These are phyloP conservation scores for Cladosporium cucumerinum DNA, from an alignment of 2,329 filamentous ascomycete genomes.

Conservation along the genomic window DNA sequence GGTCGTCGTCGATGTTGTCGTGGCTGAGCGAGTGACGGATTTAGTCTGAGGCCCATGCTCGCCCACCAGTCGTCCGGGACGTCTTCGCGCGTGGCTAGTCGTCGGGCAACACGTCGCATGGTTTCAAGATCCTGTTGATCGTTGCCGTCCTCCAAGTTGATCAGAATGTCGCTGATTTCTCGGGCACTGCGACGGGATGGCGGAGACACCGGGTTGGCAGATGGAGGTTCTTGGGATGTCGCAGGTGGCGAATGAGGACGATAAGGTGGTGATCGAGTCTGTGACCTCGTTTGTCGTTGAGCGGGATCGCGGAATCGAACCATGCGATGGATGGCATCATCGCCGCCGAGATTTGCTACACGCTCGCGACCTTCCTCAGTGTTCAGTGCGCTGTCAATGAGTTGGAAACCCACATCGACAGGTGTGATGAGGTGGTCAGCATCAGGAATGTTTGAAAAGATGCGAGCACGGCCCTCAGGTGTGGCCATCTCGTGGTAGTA, in stretches of 20 bases:
- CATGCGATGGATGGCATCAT: conserved; percentile 3
- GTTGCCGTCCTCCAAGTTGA: conserved; percentile 21
- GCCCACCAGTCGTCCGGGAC: conserved; percentile 81
- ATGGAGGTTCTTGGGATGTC: conserved; percentile 16
- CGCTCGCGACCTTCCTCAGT: conserved; percentile 28
- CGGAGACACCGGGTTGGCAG: conserved; percentile 22
- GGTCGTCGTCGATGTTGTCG: conserved; percentile 8
- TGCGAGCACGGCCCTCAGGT: conserved; percentile 27
- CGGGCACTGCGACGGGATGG: conserved; percentile 20
- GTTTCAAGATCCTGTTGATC: conserved; percentile 21
- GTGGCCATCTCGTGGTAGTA: conserved; percentile 28
- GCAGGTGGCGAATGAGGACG: neutral
- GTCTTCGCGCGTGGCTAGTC: conserved; percentile 66
- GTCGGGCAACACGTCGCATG: conserved; percentile 70
- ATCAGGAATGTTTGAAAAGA: conserved; percentile 28
- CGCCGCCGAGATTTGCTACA: conserved; percentile 22
- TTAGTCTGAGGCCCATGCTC: conserved; percentile 39
- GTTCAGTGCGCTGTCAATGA: conserved; percentile 32
- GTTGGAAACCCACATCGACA: conserved; percentile 32
- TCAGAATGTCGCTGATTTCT: neutral
- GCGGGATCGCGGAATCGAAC: neutral
- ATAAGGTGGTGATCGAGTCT: neutral
- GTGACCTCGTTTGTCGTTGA: neutral
- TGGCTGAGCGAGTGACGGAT: conserved; percentile 21
- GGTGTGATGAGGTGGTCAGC: conserved; percentile 24